Base-by-base conservation (phyloP, 768 basidiomycete species). In the Gelatoporia subvermispora region DNA sequence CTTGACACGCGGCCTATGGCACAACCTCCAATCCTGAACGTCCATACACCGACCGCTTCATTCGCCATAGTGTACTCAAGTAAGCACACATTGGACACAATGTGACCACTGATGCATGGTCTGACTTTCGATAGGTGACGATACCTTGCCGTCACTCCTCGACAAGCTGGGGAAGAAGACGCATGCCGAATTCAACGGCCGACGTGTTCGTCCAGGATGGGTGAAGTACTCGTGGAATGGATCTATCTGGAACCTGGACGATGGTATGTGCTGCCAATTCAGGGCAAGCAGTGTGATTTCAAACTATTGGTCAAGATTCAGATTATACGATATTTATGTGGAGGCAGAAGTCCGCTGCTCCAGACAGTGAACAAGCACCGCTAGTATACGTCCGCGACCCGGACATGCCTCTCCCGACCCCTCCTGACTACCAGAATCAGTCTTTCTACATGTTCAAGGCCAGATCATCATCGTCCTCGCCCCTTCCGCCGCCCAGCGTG, bases 251-350 rank as follows among this genome's bases (percentile, higher is more conserved):
- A 86, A 88, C 60, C 68, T 97, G 10, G 91, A 95, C 62, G 93
- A 97, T 60, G 93, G 93, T 87, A 44, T 16, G 57, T 52, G 40
- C 11, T 40, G 16, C 34, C 18, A 34, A 28, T 20, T 20, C 11
- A 35, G 15, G 16, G 10, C 48, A 35, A 49, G 21, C 28, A 21
- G 18, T 18, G 21, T 51, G 24, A 56, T 20, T 9, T 21, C 15
- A 37, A 34, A 35, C n/a, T 8, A 24, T 57, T 5, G 28, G 28
- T 13, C 28, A 31, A 85, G 93, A 90, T 35, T 83, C 88, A 10
- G 93, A 97, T 69, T 92, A 93, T 62, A 78, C 81, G 17, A 95
- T 97, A 50, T 90, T 93, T 54, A 71, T 74, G 34, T 88, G 88
- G 82, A 75, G 93, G 11, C 77, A 80, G 50, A 77, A 81, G 60